Percentiles rank a stretch among this genome's conserved stretches.
Conservation (phyloP, 1,284 basidiomycete species). For the Irpex rosettiformis region DNA sequence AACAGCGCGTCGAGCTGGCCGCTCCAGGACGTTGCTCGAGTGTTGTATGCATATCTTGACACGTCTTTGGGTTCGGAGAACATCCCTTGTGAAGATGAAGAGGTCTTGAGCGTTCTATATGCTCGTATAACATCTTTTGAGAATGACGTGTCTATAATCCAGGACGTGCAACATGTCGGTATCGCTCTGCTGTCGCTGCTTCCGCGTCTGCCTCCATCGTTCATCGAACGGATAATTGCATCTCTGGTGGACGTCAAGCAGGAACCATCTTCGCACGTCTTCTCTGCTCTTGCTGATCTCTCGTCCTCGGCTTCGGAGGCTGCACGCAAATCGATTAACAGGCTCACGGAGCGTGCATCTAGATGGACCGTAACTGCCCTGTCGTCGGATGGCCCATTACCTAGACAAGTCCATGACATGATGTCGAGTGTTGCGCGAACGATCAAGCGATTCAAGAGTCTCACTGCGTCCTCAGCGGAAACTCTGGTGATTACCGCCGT, state of each 20-base stretch:
- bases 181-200: not conserved
- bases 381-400: not conserved
- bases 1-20: not conserved
- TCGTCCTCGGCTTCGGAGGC: not conserved
- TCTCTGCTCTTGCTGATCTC: not conserved
- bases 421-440: conserved; percentile 28
- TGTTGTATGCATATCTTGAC: not conserved
- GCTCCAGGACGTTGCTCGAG: not conserved
- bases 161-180: not conserved
- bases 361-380: conserved; percentile 2
- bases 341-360: not conserved
- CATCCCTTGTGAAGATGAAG: not conserved
- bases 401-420: not conserved
- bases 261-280: not conserved
- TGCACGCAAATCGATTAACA: not conserved
- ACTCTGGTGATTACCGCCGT: conserved; percentile 67
- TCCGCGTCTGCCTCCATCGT: not conserved
- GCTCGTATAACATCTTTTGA: not conserved
- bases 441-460: conserved; percentile 24
- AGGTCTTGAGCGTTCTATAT: not conserved
- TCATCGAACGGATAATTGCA: not conserved
- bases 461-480: conserved; percentile 68
- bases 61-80: not conserved
- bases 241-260: not conserved
- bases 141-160: not conserved